Base-by-base conservation (phyloP, 306 rosid genomes). In the Luffa acutangula region DNA sequence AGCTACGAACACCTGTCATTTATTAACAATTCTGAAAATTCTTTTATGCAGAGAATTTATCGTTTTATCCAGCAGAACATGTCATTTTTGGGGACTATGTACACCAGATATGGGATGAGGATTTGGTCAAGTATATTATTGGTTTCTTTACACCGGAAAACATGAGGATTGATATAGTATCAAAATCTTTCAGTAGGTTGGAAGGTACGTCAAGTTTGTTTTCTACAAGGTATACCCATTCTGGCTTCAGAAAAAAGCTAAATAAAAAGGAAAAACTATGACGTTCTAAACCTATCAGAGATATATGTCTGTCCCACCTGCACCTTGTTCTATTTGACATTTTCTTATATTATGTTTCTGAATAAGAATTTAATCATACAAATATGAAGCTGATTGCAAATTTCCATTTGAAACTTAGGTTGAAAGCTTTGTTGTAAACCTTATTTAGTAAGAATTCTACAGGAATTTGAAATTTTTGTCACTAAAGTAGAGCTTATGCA, bases 111-210 rank as follows among this genome's bases (percentile, higher is more conserved):
- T 95, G 99, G 99, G 97, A 93, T 72, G 93, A 83, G 74, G 89
- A 95, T 53, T 42, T 90, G 83, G 77, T 95, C 70, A 86, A 87
- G 79, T 78, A 85, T 80, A 82, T 91, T 84, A 89, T 90, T 90
- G 87, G 89, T 86, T 92, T 91, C 87, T 89, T 95, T 48, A 81
- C 88, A 72, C 97, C 99, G 9, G 96, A 95, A 81, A 91, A 95
- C 88, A 95, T 95, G 99, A 90, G 99, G 84, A 71, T 92, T 78
- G 99, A 93, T 82, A 89, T 88, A 78, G 84, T 91, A 51, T 92
- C 99, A 56, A 93, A 91, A 87, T 85, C 87, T 77, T 85, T 87
- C 79, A 84, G 49, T 7, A 85, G 83, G 74, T 81, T 88, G 34
- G 86, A 89, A 89, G 96, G 99, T 91, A 81, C 36, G 10, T 80